phyloP scores from a whole-genome alignment of 176 grass and related monocot species.

The Paspalum vaginatum region DNA sequence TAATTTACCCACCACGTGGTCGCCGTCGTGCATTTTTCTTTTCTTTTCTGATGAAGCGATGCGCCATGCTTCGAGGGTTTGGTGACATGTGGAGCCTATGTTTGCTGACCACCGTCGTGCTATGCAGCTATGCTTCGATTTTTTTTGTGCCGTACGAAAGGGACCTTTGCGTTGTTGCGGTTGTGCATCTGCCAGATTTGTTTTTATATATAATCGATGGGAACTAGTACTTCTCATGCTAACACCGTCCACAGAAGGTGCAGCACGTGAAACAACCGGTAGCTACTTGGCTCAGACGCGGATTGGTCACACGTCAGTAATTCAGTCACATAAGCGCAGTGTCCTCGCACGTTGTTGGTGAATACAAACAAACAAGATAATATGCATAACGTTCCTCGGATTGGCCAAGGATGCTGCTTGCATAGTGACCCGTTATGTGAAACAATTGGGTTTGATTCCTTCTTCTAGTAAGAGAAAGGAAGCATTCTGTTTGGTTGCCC shows the following conservation, averaged over 20 bases:
- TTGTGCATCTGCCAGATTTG: background rate
- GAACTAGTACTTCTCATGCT: background rate
- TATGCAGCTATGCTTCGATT: too few species aligned
- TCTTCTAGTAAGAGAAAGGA: background rate
- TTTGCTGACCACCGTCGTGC: background rate
- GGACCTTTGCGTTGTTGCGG: background rate
- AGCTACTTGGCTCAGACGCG: background rate
- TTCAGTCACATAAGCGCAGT: background rate
- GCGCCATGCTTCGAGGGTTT: background rate
- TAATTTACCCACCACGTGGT: background rate
- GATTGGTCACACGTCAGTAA: background rate
- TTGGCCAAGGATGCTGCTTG: background rate
- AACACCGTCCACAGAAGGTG: background rate
- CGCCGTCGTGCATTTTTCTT: background rate
- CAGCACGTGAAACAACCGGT: background rate
- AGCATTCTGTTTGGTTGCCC: background rate
- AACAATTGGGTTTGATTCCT: background rate
- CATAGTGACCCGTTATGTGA: background rate
- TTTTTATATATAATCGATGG: background rate
- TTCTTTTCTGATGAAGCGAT: background rate
- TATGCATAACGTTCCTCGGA: slow-evolving; percentile 3
- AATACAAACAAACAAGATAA: background rate
- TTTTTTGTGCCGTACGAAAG: too few species aligned
- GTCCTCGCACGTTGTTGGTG: background rate
- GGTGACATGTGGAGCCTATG: background rate